Evolutionary conservation across 176 grass and related monocot genomes (phyloP).

Genomic region (Chloris gayana): DNA sequence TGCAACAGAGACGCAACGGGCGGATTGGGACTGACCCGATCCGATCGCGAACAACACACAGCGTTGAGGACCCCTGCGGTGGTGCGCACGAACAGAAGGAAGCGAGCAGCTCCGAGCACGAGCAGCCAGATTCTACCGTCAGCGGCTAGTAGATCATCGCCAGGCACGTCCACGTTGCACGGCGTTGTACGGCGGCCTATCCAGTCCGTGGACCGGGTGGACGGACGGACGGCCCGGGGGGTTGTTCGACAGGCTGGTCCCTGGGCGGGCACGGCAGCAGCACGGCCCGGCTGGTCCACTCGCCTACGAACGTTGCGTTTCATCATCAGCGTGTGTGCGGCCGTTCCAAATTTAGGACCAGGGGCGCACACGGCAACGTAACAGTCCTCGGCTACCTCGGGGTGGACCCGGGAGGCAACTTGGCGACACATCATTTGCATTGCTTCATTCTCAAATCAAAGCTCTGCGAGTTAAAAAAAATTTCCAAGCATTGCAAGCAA

Average conservation of each 20-base stretch:
- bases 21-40: not conserved
- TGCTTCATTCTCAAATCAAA: not conserved
- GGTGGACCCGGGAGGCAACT: not conserved
- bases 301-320: not conserved
- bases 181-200: not conserved
- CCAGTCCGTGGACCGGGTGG: not conserved
- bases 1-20: not conserved
- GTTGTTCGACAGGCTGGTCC: not conserved
- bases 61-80: not conserved
- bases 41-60: no score
- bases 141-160: no score
- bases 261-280: not conserved
- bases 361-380: not conserved
- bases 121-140: not conserved
- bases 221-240: not conserved
- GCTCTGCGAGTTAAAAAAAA: no score
- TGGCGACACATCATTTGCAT: not conserved
- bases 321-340: not conserved
- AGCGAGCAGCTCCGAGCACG: not conserved
- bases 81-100: not conserved
- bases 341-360: not conserved
- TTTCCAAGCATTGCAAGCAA: no score
- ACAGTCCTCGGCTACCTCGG: not conserved
- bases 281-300: conserved; percentile 5
- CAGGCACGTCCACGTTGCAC: not conserved